Conservation (phyloP, 2,329 filamentous ascomycete species). For the Pestalotiopsis sp. region DNA sequence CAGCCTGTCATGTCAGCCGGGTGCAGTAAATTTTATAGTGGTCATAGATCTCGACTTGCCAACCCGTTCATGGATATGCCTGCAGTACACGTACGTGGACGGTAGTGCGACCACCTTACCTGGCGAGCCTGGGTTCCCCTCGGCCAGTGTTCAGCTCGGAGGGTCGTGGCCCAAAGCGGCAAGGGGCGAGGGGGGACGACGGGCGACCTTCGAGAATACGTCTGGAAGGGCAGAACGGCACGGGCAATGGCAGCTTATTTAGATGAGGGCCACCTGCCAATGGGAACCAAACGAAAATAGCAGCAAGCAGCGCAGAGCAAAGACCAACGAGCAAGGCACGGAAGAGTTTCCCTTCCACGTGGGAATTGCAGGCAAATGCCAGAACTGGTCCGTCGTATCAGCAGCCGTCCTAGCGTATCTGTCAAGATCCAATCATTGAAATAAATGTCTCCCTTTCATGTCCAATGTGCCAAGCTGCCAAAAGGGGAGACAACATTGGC, state of each 20-base stretch:
- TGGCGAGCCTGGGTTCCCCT: background rate
- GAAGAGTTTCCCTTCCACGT: background rate
- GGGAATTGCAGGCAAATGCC: background rate
- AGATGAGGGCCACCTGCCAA: background rate
- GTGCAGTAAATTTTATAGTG: no score
- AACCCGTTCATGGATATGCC: background rate
- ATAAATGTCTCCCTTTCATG: background rate
- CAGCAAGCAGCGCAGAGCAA: background rate
- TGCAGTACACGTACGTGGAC: background rate
- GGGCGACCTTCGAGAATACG: background rate
- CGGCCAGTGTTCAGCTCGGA: background rate
- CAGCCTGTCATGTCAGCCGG: no score
- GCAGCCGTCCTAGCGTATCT: background rate
- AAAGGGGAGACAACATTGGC: background rate
- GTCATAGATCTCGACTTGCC: background rate
- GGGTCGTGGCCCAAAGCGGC: background rate
- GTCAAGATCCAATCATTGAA: background rate
- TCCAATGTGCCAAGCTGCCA: background rate
- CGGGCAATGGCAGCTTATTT: background rate
- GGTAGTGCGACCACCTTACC: background rate
- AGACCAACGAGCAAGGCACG: background rate
- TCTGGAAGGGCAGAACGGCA: background rate
- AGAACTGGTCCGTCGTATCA: background rate
- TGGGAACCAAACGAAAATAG: background rate
- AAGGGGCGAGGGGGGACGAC: background rate